Evolutionary conservation across 2,329 filamentous ascomycete species (phyloP).

Genomic region (Monilinia aucupariae): DNA sequence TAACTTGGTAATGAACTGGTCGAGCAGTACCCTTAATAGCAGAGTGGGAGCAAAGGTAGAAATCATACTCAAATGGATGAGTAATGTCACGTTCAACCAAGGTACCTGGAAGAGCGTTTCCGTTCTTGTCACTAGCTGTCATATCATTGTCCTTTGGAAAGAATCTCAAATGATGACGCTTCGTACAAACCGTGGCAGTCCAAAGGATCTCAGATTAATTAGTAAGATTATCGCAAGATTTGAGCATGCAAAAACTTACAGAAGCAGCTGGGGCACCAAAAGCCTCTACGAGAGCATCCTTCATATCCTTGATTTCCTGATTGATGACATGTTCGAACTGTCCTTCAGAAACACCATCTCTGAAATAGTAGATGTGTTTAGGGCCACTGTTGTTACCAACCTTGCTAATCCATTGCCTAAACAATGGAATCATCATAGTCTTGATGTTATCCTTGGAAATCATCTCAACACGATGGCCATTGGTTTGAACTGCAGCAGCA

Average conservation of each 20-base stretch:
- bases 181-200: conserved; percentile 82
- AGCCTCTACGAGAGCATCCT: conserved; percentile 47
- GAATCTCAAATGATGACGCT: conserved; percentile 90
- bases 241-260: conserved; percentile 18
- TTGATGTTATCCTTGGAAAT: conserved; percentile 62
- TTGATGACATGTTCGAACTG: conserved; percentile 77
- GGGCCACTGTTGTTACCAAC: conserved; percentile 52
- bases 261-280: conserved; percentile 31
- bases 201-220: conserved; percentile 48
- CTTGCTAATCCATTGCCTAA: conserved; percentile 57
- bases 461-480: conserved; percentile 77
- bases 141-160: conserved; percentile 61
- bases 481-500: conserved; percentile 72
- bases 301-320: conserved; percentile 70
- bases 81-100: conserved; percentile 87
- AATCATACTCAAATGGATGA: conserved; percentile 84
- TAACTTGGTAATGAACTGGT: conserved; percentile 86
- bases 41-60: conserved; percentile 56
- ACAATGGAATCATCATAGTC: conserved; percentile 58
- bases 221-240: not conserved
- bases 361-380: conserved; percentile 80
- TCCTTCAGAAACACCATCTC: conserved; percentile 85
- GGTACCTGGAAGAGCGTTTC: conserved; percentile 79
- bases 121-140: conserved; percentile 60
- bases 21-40: conserved; percentile 93